Percentiles rank a stretch among this genome's conserved stretches.
These are phyloP conservation scores for Lippia alba DNA, from an alignment of 305 asterid genomes.

Conservation along the genomic window DNA sequence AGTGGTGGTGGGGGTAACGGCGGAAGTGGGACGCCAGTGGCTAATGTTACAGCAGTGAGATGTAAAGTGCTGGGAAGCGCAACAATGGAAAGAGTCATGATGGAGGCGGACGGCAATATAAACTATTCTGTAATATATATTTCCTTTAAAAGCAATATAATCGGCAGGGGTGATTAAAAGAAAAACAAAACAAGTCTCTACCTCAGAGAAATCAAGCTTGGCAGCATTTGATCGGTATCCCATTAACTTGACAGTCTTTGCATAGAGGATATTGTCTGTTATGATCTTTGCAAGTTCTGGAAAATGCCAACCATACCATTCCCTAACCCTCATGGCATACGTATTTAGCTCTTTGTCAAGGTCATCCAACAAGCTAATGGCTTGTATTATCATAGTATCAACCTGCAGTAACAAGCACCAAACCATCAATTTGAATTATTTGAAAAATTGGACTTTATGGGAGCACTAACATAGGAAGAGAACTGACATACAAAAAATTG, in stretches of 20 bases:
- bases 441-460: not conserved
- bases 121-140: not conserved
- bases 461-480: not conserved
- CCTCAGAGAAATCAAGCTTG: slow-evolving; percentile 92
- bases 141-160: not conserved
- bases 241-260: slow-evolving; percentile 89
- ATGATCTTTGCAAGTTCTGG: slow-evolving; percentile 96
- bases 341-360: slow-evolving; percentile 95
- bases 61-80: too few species aligned
- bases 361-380: slow-evolving; percentile 91
- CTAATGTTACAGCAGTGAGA: too few species aligned
- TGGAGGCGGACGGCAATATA: too few species aligned
- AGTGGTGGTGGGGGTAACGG: too few species aligned
- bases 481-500: too few species aligned
- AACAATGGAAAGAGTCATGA: too few species aligned
- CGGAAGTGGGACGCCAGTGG: too few species aligned
- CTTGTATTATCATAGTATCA: slow-evolving; percentile 97
- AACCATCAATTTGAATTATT: not conserved
- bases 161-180: not conserved
- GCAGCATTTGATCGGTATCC: slow-evolving; percentile 87
- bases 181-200: slow-evolving; percentile 25
- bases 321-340: slow-evolving; percentile 97
- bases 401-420: slow-evolving; percentile 53
- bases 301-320: slow-evolving; percentile 99
- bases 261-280: slow-evolving; percentile 78